These are phyloP conservation scores for Pestalotiopsis sp. DNA, from an alignment of 2,329 filamentous ascomycete genomes.

Conservation along the genomic window DNA sequence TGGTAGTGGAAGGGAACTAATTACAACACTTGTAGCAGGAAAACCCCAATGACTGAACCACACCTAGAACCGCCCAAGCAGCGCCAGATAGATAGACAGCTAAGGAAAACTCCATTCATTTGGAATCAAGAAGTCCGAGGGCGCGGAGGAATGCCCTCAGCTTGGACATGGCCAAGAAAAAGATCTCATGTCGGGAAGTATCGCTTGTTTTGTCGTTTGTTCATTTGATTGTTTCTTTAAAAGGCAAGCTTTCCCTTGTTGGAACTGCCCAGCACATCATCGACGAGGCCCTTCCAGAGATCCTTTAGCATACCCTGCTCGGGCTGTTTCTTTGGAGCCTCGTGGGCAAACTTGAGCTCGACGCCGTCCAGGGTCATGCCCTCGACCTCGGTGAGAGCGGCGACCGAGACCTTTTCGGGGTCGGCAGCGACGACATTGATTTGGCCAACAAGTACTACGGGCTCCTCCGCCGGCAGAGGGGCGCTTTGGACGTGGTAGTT, in stretches of 20 bases:
- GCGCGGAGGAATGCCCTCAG: not conserved
- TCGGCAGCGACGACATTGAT: slow-evolving; percentile 60
- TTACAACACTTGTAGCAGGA: slow-evolving; percentile 1
- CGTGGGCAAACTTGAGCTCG: slow-evolving; percentile 56
- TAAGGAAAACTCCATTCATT: not conserved
- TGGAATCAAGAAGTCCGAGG: not conserved
- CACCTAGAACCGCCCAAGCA: not conserved
- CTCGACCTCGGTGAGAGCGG: slow-evolving; percentile 60
- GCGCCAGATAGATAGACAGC: not conserved
- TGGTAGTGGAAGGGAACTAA: not conserved
- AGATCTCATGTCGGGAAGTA: not conserved
- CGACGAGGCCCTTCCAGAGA: slow-evolving; percentile 59
- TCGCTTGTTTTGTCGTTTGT: not conserved
- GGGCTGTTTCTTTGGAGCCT: slow-evolving; percentile 25
- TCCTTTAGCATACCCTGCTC: slow-evolving; percentile 52
- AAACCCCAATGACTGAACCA: not conserved
- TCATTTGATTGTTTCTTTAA: slow-evolving; percentile 14
- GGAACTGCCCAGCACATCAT: slow-evolving; percentile 43
- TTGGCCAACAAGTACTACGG: slow-evolving; percentile 40
- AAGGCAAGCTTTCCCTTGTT: slow-evolving; percentile 29
- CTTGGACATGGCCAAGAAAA: not conserved
- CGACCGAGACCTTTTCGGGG: slow-evolving; percentile 53
- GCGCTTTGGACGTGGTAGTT: slow-evolving; percentile 50
- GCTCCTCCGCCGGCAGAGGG: slow-evolving; percentile 44
- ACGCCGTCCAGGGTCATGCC: slow-evolving; percentile 59